These are phyloP conservation scores for Papiliotrema fonsecae DNA, from an alignment of 1,284 basidiomycete species.

Conservation along the genomic window DNA sequence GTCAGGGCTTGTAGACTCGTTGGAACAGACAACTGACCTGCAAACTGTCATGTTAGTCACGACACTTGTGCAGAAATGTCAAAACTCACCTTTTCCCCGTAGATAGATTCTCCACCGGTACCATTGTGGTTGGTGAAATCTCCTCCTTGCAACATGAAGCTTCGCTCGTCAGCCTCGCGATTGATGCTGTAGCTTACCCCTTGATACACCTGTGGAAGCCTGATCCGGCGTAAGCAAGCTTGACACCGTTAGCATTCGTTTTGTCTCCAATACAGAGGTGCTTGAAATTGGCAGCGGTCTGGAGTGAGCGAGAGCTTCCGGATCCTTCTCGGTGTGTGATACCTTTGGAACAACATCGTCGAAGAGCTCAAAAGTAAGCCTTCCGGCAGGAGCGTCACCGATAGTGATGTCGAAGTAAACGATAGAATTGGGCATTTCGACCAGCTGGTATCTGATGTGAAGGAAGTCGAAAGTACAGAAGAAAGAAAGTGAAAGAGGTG, in stretches of 20 bases:
- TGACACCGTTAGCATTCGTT: slow-evolving; percentile 48
- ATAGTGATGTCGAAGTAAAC: slow-evolving; percentile 73
- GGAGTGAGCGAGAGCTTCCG: background rate
- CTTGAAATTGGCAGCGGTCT: slow-evolving; percentile 82
- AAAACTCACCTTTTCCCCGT: slow-evolving; percentile 62
- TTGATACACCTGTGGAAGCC: slow-evolving; percentile 74
- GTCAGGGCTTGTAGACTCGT: background rate
- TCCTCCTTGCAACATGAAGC: slow-evolving; percentile 70
- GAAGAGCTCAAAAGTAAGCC: slow-evolving; percentile 78
- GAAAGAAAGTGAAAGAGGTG: background rate
- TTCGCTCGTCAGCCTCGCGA: slow-evolving; percentile 7
- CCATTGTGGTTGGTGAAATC: slow-evolving; percentile 61
- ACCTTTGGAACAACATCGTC: slow-evolving; percentile 57
- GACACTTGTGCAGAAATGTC: background rate
- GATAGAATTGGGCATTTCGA: slow-evolving; percentile 47
- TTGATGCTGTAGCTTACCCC: slow-evolving; percentile 20
- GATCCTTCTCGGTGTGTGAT: background rate
- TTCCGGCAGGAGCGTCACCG: slow-evolving; percentile 55
- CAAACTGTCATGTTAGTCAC: slow-evolving; percentile 9
- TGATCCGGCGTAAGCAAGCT: slow-evolving; percentile 53
- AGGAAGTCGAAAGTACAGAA: background rate
- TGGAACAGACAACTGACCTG: background rate
- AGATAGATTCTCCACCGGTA: slow-evolving; percentile 89
- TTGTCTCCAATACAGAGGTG: slow-evolving; percentile 76
- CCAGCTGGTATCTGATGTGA: background rate